phyloP scores from a whole-genome alignment of 768 basidiomycete genomes.

The Sporobolomyces pararoseus region DNA sequence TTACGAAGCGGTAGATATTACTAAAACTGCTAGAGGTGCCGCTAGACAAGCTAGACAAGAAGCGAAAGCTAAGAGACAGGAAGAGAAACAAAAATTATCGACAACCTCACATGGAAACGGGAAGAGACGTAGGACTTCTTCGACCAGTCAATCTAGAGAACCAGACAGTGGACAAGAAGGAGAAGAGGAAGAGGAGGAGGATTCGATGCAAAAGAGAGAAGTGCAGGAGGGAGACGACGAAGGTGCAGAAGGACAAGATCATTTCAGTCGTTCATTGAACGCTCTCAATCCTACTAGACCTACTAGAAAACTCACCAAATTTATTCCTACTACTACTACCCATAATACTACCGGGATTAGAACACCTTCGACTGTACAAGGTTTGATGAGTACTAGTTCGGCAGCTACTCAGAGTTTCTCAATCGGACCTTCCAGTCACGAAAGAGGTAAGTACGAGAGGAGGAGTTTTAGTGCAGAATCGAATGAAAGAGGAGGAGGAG shows the following conservation, averaged over 20 bases:
- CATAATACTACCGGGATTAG: background rate
- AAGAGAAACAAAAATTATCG: too few species aligned
- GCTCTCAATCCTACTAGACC: too few species aligned
- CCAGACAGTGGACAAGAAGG: background rate
- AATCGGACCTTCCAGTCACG: background rate
- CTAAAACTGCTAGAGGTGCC: background rate
- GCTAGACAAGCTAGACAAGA: constrained; percentile 11
- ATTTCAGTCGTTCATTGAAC: too few species aligned
- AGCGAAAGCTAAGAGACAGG: background rate
- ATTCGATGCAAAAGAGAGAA: too few species aligned
- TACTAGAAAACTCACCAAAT: background rate
- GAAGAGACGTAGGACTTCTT: too few species aligned
- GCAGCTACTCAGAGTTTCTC: background rate
- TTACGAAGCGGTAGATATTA: constrained; percentile 26
- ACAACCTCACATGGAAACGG: too few species aligned
- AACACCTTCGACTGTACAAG: constrained; percentile 8
- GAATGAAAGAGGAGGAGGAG: constrained; percentile 8
- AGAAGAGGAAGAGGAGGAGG: background rate
- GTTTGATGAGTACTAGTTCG: constrained; percentile 12
- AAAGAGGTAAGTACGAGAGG: background rate
- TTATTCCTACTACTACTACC: too few species aligned
- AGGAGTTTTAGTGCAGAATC: background rate
- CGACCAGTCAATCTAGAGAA: too few species aligned
- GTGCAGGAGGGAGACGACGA: background rate
- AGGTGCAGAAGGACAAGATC: background rate